Base-by-base conservation (phyloP, 371 early-diverging fungal species). In the Neoconidiobolus thromboides region DNA sequence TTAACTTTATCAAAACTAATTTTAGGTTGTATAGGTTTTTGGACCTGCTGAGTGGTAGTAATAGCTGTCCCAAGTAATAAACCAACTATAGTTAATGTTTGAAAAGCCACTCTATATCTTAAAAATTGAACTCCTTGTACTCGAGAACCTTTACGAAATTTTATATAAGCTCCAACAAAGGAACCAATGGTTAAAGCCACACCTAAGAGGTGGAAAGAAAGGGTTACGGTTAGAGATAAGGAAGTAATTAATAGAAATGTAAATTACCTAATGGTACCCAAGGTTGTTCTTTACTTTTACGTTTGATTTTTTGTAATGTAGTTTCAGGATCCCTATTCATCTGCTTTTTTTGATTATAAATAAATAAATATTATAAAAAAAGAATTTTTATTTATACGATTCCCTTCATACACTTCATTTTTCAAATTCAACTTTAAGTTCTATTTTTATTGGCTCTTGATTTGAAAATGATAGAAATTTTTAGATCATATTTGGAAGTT, bases 251-350 rank as follows among this genome's bases (percentile, higher is more conserved):
- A 26, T 26, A 26, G 26, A 26, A 26, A 26, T 26, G 26, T 55
- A 12, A 43, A 12, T 57, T 57, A 57, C 57, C 57, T 41, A 57
- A 57, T 12, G 57, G 57, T 43, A 57, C 57, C 57, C 57, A 57
- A 46, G 57, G 57, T 43, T 57, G 44, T 41, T 57, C 57, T 41
- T 43, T 46, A 9, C 26, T 12, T 37, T 57, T 57, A 6, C 57
- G 41, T 6, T 43, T 38, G 3, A 57, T 43, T 43, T 41, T 57
- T 40, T 57, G 57, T 43, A 57, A 39, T 12, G 43, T 57, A 38
- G 44, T 6, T 41, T 57, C 57, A 26, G 26, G 26, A 26, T 26
- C 26, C 26, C 26, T 26, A 26, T 26, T 26, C 26, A 26, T 26
- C 26, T 26, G 26, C 26, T 26, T 26, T 26, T 26, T 26, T 26